Evolutionary conservation across 306 rosid genomes (phyloP), one percentile per base, ranked within the genome.

Genomic region (Lithocarpus polystachyus): DNA sequence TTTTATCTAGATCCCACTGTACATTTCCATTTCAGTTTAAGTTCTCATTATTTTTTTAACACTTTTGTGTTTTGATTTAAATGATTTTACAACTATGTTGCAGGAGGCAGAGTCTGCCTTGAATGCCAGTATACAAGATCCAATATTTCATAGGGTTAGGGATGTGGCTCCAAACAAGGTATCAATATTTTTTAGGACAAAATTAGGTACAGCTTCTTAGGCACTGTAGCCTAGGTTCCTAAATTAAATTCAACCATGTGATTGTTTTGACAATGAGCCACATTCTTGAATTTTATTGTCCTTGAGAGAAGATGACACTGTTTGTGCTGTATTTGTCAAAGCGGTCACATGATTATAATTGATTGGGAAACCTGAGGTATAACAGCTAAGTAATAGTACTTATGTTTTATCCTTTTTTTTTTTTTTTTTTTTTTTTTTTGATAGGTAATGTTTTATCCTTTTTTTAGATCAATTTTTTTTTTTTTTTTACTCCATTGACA

Each of bases 101-200:
- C 88, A 95, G 99, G 89, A 15, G 77, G 98, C 99, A n/a, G 99
- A 91, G 84, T 87, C 92, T 73, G 92, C 92, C 81, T 84, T 95
- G 84, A 83, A 85, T 74, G 89, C 93, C 76, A 57, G 54, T 17
- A 87, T 95, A 76, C 80, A 85, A 68, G 92, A 92, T 68, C 73
- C 96, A 23, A 75, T 23, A 76, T 95, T 95, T 84, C 94, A 90
- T 55, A 84, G 90, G 86, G 99, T 95, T 77, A 90, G 99, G 86
- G 97, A 91, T 79, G 98, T 92, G 68, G 98, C 98, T 85, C 99
- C 98, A 57, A 92, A 92, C 89, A 95, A 95, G 99, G 99, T 92
- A 77, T 75, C 68, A 52, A 55, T 18, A 5, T 73, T 18, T 48
- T n/a, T 40, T 40, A 40, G 45, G 45, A 8, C 45, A 40, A 8